Conservation (phyloP, 495 filamentous ascomycete genomes). For the Glarea lozoyensis region DNA sequence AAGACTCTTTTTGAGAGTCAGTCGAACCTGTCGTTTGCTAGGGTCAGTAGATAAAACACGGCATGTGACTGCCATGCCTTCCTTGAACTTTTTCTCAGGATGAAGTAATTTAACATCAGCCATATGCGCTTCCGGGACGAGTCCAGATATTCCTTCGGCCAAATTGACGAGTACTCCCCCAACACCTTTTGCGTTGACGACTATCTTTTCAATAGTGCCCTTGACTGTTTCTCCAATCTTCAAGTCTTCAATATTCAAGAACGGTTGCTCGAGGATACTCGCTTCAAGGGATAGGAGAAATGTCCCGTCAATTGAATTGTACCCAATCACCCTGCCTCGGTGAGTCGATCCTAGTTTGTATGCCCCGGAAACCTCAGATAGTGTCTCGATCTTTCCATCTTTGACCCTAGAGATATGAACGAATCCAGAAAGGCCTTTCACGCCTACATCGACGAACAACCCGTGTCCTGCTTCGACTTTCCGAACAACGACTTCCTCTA, state of each 20-base stretch:
- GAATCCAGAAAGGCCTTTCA: slow-evolving; percentile 67
- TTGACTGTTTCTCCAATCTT: slow-evolving; percentile 71
- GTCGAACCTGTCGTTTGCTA: slow-evolving; percentile 65
- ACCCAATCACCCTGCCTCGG: slow-evolving; percentile 73
- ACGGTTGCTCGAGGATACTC: slow-evolving; percentile 75
- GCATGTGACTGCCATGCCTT: slow-evolving; percentile 73
- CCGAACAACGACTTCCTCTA: slow-evolving; percentile 66
- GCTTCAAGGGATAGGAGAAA: slow-evolving; percentile 80
- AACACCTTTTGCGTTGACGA: slow-evolving; percentile 62
- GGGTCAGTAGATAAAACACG: slow-evolving; percentile 75
- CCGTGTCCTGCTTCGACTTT: slow-evolving; percentile 71
- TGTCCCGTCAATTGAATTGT: slow-evolving; percentile 76
- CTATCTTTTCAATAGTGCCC: slow-evolving; percentile 75
- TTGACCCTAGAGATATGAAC: slow-evolving; percentile 88
- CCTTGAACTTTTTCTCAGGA: slow-evolving; percentile 91
- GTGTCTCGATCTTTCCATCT: slow-evolving; percentile 73
- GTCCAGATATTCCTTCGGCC: slow-evolving; percentile 75
- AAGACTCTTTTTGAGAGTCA: slow-evolving; percentile 90
- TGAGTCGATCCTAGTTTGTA: slow-evolving; percentile 73
- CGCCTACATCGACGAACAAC: slow-evolving; percentile 71
- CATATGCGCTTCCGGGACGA: slow-evolving; percentile 82
- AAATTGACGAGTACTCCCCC: slow-evolving; percentile 74
- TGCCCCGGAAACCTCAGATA: slow-evolving; percentile 64
- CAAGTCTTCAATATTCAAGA: slow-evolving; percentile 82
- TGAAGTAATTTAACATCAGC: slow-evolving; percentile 81